Base-by-base conservation (phyloP, 1,284 basidiomycete species). In the Cryptococcus amylolentus region DNA sequence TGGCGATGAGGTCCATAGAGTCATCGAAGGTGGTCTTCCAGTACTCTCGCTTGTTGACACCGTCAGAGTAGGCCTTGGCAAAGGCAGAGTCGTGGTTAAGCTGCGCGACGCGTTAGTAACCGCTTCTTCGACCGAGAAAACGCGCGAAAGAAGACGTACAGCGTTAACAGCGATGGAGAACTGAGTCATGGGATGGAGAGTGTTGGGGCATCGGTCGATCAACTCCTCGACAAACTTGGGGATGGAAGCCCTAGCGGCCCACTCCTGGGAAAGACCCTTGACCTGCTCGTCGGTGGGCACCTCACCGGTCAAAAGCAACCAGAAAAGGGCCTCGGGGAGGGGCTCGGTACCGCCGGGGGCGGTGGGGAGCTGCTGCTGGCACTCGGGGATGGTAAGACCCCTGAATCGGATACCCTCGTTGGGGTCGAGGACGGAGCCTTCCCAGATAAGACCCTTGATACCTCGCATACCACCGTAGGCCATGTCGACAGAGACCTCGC, bases 331-430 rank as follows among this genome's bases (percentile, higher is more conserved):
- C 77, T 97, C 93, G 28, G 93, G 93, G 60, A 96, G 85, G 64
- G 92, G 93, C 77, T 97, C 92, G 14, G 84, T 81, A 58, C 91
- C 91, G 63, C 89, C 91, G 43, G 88, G 87, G 18, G 92, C 91
- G 75, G 87, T 91, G 62, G 92, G 93, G 52, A 97, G 86, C 53
- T 84, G 81, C 48, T 83, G 80, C 80, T 95, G 91, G 78, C 86
- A 87, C 77, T 97, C 92, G 48, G 89, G 88, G 73, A 94, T 94
- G 62, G 90, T 90, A 79, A 89, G 88, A 61, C 89, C 91, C 73
- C 90, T 88, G 86, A 96, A 96, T 64, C 93, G 90, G 72, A 96
- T 97, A 63, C 92, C 92, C 82, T 96, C 92, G 73, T 95, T 91
- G 60, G 92, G 84, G 75, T 96, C 93, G 65, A 97, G 86, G 61